Conservation (phyloP, 371 early-diverging fungal species). For the Quaeritorhiza haematococci region DNA sequence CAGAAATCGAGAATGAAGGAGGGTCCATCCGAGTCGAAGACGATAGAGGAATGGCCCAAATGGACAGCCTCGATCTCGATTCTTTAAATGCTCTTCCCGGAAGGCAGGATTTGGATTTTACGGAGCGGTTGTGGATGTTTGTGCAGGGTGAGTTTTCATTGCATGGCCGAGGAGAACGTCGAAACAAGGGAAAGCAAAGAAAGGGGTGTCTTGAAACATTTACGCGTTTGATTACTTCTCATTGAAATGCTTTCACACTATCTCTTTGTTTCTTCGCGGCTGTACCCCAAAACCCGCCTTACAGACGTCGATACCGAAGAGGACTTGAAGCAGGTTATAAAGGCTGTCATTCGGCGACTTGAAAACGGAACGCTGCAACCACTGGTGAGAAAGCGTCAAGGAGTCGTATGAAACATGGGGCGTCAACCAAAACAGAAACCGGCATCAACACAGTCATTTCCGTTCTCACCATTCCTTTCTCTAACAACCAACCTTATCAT, state of each 20-base stretch:
- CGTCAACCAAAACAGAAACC: too few relatives aligned
- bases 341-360: slow-evolving; percentile 24
- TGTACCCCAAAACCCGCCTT: too few relatives aligned
- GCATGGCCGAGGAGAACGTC: too few relatives aligned
- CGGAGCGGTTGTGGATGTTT: slow-evolving; percentile 43
- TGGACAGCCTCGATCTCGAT: slow-evolving; percentile 11
- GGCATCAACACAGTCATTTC: background rate
- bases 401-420: too few relatives aligned
- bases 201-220: background rate
- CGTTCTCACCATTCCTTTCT: background rate
- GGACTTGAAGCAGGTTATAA: too few relatives aligned
- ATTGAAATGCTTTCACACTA: background rate
- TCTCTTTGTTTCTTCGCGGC: background rate
- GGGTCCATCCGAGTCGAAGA: background rate
- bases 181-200: background rate
- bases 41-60: background rate
- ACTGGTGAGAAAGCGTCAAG: too few relatives aligned
- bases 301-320: too few relatives aligned
- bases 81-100: slow-evolving; percentile 9
- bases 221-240: background rate
- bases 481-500: too few relatives aligned
- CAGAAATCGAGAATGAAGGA: slow-evolving; percentile 10
- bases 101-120: slow-evolving; percentile 43
- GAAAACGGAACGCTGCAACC: slow-evolving; percentile 26
- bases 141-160: slow-evolving; percentile 12